Conservation (phyloP, 768 basidiomycete species). For the Kwoniella heveanensis region DNA sequence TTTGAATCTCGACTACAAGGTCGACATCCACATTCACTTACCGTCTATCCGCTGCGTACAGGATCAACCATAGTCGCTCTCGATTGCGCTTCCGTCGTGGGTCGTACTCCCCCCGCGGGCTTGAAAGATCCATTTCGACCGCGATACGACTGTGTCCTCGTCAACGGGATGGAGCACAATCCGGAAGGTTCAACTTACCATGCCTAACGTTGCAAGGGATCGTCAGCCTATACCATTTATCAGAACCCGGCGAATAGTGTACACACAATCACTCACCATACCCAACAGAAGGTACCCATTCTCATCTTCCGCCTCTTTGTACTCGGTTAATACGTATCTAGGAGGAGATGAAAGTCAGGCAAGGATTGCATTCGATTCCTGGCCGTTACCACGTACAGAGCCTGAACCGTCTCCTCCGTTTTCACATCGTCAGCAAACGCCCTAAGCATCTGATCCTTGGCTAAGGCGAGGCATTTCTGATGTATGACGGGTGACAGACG, state of each 20-base stretch:
- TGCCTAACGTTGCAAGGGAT: too few species aligned
- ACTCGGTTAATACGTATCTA: constrained; percentile 17
- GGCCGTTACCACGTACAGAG: constrained; percentile 1
- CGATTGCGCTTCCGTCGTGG: constrained; percentile 14
- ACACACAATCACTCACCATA: constrained; percentile 15
- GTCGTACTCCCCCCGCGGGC: constrained; percentile 7
- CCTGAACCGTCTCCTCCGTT: constrained; percentile 18
- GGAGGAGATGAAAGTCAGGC: neutral
- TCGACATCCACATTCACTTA: too few species aligned
- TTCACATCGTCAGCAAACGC: constrained; percentile 13
- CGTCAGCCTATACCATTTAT: too few species aligned
- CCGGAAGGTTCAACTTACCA: constrained; percentile 6
- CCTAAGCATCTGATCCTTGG: constrained; percentile 18
- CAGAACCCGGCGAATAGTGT: too few species aligned
- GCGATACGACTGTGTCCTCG: constrained; percentile 11
- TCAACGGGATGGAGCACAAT: neutral
- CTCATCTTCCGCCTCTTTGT: constrained; percentile 21
- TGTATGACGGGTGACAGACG: neutral
- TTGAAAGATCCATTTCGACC: constrained; percentile 10
- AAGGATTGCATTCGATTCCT: neutral
- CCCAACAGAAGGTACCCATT: constrained; percentile 15
- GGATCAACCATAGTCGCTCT: constrained; percentile 12
- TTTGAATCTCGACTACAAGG: too few species aligned
- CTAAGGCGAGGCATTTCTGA: constrained; percentile 15
- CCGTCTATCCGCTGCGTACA: constrained; percentile 19